phyloP scores from a whole-genome alignment of 805 yeast species.

The Wickerhamomyces chaumierensis region DNA sequence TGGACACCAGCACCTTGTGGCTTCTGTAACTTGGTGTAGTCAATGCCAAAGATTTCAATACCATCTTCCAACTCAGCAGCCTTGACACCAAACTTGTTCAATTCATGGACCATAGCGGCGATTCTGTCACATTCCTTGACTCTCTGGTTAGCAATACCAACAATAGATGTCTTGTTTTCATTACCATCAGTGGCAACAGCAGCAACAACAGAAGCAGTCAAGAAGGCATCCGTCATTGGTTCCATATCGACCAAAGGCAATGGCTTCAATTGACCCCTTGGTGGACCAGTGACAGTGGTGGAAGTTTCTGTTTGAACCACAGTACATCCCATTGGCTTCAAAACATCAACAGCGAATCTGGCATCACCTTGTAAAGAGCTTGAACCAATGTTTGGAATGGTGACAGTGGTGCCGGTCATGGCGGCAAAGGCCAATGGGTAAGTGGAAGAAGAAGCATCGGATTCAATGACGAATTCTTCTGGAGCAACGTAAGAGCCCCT shows the following conservation, averaged over 20 bases:
- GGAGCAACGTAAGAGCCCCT: conserved; percentile 75
- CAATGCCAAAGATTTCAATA: conserved; percentile 70
- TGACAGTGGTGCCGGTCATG: conserved; percentile 83
- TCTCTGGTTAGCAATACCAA: conserved; percentile 96
- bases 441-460: conserved; percentile 97
- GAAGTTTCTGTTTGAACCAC: conserved; percentile 77
- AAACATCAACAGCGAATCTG: conserved; percentile 85
- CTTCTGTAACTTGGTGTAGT: conserved; percentile 34
- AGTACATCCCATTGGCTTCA: conserved; percentile 88
- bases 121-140: conserved; percentile 97
- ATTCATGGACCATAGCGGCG: conserved; percentile 82
- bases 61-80: conserved; percentile 89
- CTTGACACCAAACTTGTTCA: conserved; percentile 81
- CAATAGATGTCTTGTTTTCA: conserved; percentile 54
- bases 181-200: conserved; percentile 61
- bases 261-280: conserved; percentile 55
- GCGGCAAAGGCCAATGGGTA: conserved; percentile 98
- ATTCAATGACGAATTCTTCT: conserved; percentile 75
- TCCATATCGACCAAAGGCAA: conserved; percentile 86
- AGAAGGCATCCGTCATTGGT: conserved; percentile 98
- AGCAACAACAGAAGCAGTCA: conserved; percentile 94
- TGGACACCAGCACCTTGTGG: conserved; percentile 54
- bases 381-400: conserved; percentile 89
- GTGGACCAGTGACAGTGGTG: conserved; percentile 89
- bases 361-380: conserved; percentile 95